These are phyloP conservation scores for Cutaneotrichosporon daszewskae DNA, from an alignment of 1,284 basidiomycete genomes.

Conservation along the genomic window DNA sequence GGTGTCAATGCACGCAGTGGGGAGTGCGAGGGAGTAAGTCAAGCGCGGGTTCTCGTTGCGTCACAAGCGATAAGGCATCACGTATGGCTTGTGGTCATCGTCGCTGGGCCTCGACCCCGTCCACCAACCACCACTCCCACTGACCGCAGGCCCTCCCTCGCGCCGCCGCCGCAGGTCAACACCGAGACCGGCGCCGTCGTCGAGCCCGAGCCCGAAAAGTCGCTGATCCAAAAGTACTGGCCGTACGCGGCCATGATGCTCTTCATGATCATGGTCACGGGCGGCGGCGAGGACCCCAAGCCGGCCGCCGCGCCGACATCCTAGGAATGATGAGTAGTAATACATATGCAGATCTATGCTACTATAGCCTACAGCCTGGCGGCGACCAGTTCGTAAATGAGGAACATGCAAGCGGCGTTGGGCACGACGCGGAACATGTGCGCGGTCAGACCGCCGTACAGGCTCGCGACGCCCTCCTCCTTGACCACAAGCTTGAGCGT, in stretches of 20 bases:
- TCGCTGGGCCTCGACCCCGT: neutral
- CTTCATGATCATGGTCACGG: constrained; percentile 44
- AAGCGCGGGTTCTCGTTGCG: no score
- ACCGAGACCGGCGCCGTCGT: constrained; percentile 61
- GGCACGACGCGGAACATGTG: constrained; percentile 96
- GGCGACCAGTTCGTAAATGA: constrained; percentile 49
- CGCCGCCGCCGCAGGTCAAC: constrained; percentile 61
- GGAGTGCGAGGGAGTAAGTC: no score
- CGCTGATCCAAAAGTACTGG: constrained; percentile 84
- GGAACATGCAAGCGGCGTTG: constrained; percentile 91
- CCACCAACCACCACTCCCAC: neutral
- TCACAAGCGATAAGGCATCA: no score
- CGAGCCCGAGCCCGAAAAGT: constrained; percentile 61
- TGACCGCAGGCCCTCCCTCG: constrained; percentile 27
- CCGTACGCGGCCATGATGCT: constrained; percentile 61
- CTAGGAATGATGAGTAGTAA: no score
- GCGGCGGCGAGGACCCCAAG: neutral
- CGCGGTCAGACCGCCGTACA: constrained; percentile 90
- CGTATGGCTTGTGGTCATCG: no score
- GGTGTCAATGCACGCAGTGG: no score
- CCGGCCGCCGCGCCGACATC: no score
- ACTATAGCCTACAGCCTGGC: constrained; percentile 26
- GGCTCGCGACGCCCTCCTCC: constrained; percentile 68
- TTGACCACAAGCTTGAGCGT: constrained; percentile 77
- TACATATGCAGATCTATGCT: constrained; percentile 16